Percentiles rank a stretch among this genome's conserved stretches.
Evolutionary conservation across 805 yeast genomes (phyloP).

Genomic region (Yamadazyma sp.): DNA sequence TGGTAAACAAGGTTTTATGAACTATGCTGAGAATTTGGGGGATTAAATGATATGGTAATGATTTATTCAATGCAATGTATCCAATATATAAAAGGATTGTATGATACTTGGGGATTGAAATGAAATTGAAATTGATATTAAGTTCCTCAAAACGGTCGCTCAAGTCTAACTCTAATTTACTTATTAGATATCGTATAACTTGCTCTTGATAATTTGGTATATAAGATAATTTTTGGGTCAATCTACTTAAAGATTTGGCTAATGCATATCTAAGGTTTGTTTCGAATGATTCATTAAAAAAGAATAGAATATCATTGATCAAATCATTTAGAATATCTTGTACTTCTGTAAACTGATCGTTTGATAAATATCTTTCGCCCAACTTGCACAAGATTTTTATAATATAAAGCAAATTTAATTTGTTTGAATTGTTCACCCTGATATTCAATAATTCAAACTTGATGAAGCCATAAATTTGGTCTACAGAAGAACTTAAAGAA

Average conservation of each 20-base stretch:
- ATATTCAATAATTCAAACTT: constrained; percentile 14
- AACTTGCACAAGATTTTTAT: constrained; percentile 38
- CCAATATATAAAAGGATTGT: constrained; percentile 60
- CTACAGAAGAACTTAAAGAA: constrained; percentile 2
- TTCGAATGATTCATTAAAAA: constrained; percentile 38
- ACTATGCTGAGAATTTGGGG: constrained; percentile 36
- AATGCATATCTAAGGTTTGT: constrained; percentile 59
- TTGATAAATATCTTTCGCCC: constrained; percentile 21
- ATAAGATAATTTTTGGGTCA: constrained; percentile 33
- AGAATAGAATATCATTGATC: constrained; percentile 30
- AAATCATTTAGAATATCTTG: constrained; percentile 51
- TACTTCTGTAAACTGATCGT: constrained; percentile 32
- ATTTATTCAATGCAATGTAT: constrained; percentile 26
- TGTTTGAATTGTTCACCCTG: not conserved
- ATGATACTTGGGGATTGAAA: constrained; percentile 45
- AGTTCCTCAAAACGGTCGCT: constrained; percentile 1
- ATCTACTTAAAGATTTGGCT: constrained; percentile 62
- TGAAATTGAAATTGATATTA: constrained; percentile 4
- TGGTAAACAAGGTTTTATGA: constrained; percentile 48
- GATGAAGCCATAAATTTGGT: constrained; percentile 3
- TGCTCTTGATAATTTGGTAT: constrained; percentile 42
- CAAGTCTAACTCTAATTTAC: constrained; percentile 23
- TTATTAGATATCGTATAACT: constrained; percentile 29
- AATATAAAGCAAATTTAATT: constrained; percentile 20
- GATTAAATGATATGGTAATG: constrained; percentile 20